Conservation (phyloP, 2,329 filamentous ascomycete genomes). For the Beauveria sp. region DNA sequence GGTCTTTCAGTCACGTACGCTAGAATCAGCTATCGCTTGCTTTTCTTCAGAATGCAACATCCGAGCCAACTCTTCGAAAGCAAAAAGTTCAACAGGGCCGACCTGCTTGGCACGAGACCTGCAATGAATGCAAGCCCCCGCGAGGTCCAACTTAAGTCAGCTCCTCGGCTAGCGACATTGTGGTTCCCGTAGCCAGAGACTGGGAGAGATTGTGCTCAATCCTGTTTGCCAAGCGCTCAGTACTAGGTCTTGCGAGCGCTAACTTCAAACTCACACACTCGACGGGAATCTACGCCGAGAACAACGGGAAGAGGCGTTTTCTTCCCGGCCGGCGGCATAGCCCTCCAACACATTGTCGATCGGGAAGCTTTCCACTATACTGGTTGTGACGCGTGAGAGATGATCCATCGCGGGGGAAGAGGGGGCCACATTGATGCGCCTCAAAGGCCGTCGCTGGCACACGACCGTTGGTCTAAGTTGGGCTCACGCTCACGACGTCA, state of each 20-base stretch:
- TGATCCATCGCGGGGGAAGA: too few species aligned
- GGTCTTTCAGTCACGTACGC: too few species aligned
- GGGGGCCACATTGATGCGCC: too few species aligned
- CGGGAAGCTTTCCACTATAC: too few species aligned
- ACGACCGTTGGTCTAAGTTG: too few species aligned
- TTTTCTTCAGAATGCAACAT: conserved; percentile 2
- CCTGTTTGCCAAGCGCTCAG: neutral
- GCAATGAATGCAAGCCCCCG: conserved; percentile 13
- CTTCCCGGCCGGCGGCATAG: too few species aligned
- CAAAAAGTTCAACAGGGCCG: conserved; percentile 6
- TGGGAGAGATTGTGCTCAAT: neutral
- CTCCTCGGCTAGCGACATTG: neutral
- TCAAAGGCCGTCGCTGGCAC: too few species aligned
- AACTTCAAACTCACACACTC: neutral
- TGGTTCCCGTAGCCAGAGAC: neutral
- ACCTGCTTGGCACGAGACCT: conserved; percentile 13
- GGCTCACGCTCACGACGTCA: too few species aligned
- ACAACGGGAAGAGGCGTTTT: conserved; percentile 7
- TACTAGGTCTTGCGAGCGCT: neutral
- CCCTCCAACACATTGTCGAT: too few species aligned
- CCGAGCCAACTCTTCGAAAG: conserved; percentile 6
- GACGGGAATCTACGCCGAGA: neutral
- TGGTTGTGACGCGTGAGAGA: too few species aligned
- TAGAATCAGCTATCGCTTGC: neutral
- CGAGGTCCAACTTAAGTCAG: neutral